Evolutionary conservation across 805 yeast genomes (phyloP).

Genomic region (Komagataella mondaviorum): DNA sequence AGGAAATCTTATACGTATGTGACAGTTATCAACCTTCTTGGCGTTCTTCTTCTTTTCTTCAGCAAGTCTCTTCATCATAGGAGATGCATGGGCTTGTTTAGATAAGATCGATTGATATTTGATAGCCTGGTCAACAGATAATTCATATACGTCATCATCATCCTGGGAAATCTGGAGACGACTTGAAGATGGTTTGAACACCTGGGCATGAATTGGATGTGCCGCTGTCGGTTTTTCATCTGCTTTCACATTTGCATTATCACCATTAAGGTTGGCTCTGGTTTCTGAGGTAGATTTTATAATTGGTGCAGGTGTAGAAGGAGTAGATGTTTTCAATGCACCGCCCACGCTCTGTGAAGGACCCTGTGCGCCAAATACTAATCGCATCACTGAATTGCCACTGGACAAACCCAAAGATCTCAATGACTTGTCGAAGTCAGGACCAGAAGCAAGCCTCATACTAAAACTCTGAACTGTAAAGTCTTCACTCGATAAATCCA

Average conservation of each 20-base stretch:
- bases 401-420: background rate
- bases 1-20: conserved; percentile 42
- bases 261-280: background rate
- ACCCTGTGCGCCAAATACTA: background rate
- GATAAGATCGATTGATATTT: conserved; percentile 36
- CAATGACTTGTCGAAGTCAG: background rate
- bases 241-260: background rate
- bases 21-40: conserved; percentile 17
- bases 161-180: conserved; percentile 1
- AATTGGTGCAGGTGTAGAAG: background rate
- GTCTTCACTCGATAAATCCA: background rate
- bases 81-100: conserved; percentile 23
- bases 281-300: background rate
- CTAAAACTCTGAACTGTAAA: background rate
- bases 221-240: background rate
- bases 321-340: background rate
- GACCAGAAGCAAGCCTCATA: background rate
- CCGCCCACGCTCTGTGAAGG: background rate
- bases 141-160: conserved; percentile 27
- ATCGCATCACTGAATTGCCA: background rate
- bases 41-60: conserved; percentile 16
- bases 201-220: conserved; percentile 4
- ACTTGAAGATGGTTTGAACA: conserved; percentile 6
- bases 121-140: conserved; percentile 38
- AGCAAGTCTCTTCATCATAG: conserved; percentile 15